Evolutionary conservation across 2,329 filamentous ascomycete species (phyloP), one percentile per base, ranked within the genome.

Genomic region (Trichocomaceae sp.): DNA sequence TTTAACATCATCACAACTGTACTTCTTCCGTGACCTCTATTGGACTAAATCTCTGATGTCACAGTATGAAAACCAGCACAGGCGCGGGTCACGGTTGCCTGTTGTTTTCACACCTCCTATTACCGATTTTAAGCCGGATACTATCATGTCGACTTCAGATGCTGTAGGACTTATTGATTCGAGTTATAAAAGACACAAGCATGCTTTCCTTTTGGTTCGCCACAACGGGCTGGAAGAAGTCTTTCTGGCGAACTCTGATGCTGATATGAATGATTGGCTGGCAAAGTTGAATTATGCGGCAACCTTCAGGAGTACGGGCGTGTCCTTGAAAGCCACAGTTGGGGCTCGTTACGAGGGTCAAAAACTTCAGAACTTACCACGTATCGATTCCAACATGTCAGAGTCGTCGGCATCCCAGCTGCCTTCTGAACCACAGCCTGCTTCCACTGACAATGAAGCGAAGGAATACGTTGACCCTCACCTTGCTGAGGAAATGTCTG

Each of bases 241-340:
- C 0, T 86, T 99, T 37, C 76, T 97, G 17, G 92, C 93, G 5
- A 91, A 96, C 63, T 90, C 84, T 52, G 93, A 99, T 64, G 78
- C 83, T 1, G 93, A 99, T 64, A 85, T 95, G 80, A 95, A 96
- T 64, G 93, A 99, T 67, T 99, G 93, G 93, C 77, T 99, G 26
- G 88, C 88, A 7, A 93, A 96, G 65, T 81, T 99, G 57, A 99
- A 99, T 69, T 97, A 97, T 67, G 92, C 92, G 33, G 91, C 93
- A 8, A 89, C 93, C 0, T 97, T 97, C 70, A 83, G 90, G 62
- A 95, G 90, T 0, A 89, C 91, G 5, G 91, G 92, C 12, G 90
- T 97, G 5, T 83, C 90, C 44, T 95, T 96, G 79, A 83, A 92
- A 62, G 91, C 90, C 20, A 86, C 96, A 55, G 81, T 93, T 51